Evolutionary conservation across 2,329 filamentous ascomycete species (phyloP), one percentile per base, ranked within the genome.

Genomic region (Dactylellina cionopaga): DNA sequence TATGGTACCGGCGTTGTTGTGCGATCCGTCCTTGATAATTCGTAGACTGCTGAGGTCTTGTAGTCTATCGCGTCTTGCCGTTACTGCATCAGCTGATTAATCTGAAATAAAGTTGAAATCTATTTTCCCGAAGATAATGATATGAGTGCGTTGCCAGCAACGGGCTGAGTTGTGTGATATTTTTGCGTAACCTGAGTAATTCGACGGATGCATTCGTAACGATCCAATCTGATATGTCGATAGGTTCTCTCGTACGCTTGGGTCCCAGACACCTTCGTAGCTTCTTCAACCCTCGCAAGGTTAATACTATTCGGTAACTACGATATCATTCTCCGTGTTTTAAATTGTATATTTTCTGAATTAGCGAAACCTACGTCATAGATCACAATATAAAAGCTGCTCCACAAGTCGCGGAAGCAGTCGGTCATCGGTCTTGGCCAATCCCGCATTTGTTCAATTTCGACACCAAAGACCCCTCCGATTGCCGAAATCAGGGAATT

Each of bases 251-350:
- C 25, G 54, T 68, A 54, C 54, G 47, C 29, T 37, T n/a, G 25
- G 39, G 5, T 22, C 19, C 43, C 37, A 52, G 13, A 31, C 25
- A 46, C 13, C 54, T 59, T 29, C 44, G 63, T 19, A 58, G 52
- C 44, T 52, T 59, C 11, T 44, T 33, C 46, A 9, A 37, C 19
- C 27, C 4, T 47, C 24, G 22, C 6, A 51, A 43, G 22, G 24
- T 25, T 13, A 39, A 24, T 41, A 15, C 10, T 11, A 13, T 24
- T 5, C 52, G 2, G 54, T 68, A 68, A 35, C 52, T 46, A 46
- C 13, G 19, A 19, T 17, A 37, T 52, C 3, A 3, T n/a, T 25
- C 31, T 17, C 29, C 17, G 1, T 7, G 13, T 19, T n/a, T n/a
- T n/a, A n/a, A n/a, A n/a, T n/a, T n/a, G n/a, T n/a, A n/a, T 51